Percentiles rank a stretch among this genome's conserved stretches.
phyloP scores from a whole-genome alignment of 257 asterid genomes.

The Agastache rugosa region DNA sequence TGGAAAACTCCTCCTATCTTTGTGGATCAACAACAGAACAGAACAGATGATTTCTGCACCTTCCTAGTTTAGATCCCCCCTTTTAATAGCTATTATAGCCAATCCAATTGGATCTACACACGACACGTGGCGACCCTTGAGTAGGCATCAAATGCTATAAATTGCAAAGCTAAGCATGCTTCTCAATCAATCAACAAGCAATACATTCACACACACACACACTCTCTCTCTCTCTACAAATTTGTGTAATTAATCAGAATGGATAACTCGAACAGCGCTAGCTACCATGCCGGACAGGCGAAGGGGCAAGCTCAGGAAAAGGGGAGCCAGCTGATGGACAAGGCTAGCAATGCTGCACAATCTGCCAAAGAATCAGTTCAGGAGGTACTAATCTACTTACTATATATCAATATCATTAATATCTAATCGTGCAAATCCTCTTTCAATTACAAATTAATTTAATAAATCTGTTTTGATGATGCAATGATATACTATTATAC shows the following conservation, averaged over 20 bases:
- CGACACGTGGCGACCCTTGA: slow-evolving; percentile 7
- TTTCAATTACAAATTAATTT: not conserved
- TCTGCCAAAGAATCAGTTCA: slow-evolving; percentile 61
- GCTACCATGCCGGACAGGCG: slow-evolving; percentile 72
- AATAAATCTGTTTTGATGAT: too few species aligned
- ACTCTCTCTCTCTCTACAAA: not conserved
- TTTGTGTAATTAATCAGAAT: slow-evolving; percentile 28
- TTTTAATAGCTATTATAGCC: slow-evolving; percentile 9
- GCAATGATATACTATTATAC: too few species aligned
- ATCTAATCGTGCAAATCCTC: too few species aligned
- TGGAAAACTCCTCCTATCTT: not conserved
- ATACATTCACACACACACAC: slow-evolving; percentile 1
- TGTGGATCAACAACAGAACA: slow-evolving; percentile 26
- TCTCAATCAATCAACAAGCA: not conserved
- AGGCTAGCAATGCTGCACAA: slow-evolving; percentile 61
- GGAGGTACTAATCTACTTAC: too few species aligned
- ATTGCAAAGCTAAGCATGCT: slow-evolving; percentile 1
- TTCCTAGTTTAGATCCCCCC: slow-evolving; percentile 9
- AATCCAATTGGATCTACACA: not conserved
- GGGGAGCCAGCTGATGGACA: slow-evolving; percentile 59
- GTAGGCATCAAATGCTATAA: slow-evolving; percentile 21
- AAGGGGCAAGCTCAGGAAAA: slow-evolving; percentile 70
- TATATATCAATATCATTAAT: too few species aligned
- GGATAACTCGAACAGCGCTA: slow-evolving; percentile 51
- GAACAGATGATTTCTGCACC: too few species aligned